A percentile compares a stretch with the other conserved stretches of the same genome.
Conservation (phyloP, 306 rosid genomes). For the Geum urbanum region DNA sequence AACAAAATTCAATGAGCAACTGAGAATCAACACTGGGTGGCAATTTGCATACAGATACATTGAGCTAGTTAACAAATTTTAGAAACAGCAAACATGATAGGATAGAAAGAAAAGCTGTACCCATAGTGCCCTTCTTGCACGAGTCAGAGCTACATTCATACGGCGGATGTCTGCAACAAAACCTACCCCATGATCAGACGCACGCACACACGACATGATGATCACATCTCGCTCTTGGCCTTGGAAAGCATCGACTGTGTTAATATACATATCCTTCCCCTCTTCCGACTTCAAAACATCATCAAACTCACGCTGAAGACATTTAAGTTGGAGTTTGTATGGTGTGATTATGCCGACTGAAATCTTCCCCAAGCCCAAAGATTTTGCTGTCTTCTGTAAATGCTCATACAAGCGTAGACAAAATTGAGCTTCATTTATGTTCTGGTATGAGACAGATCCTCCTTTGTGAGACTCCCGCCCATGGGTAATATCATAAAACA, state of each 20-base stretch:
- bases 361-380: conserved; percentile 58
- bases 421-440: conserved; percentile 86
- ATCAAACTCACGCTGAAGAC: conserved; percentile 91
- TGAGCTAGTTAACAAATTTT: background rate
- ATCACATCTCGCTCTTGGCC: conserved; percentile 99
- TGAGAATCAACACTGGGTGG: background rate
- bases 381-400: conserved; percentile 66
- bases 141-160: conserved; percentile 98
- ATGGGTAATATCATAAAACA: conserved; percentile 85
- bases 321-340: conserved; percentile 91
- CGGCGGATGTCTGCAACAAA: conserved; percentile 93
- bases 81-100: background rate
- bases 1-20: background rate
- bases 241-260: conserved; percentile 98
- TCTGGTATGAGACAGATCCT: conserved; percentile 93
- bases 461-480: conserved; percentile 98
- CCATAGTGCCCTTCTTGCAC: conserved; percentile 98
- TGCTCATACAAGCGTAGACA: conserved; percentile 87
- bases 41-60: background rate
- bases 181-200: conserved; percentile 91
- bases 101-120: conserved; percentile 38
- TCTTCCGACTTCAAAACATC: conserved; percentile 85
- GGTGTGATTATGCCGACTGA: conserved; percentile 95
- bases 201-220: conserved; percentile 97
- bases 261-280: conserved; percentile 88